These are phyloP conservation scores for Fallopia convolvulus DNA, from an alignment of 148 eudicot genomes.

Conservation along the genomic window DNA sequence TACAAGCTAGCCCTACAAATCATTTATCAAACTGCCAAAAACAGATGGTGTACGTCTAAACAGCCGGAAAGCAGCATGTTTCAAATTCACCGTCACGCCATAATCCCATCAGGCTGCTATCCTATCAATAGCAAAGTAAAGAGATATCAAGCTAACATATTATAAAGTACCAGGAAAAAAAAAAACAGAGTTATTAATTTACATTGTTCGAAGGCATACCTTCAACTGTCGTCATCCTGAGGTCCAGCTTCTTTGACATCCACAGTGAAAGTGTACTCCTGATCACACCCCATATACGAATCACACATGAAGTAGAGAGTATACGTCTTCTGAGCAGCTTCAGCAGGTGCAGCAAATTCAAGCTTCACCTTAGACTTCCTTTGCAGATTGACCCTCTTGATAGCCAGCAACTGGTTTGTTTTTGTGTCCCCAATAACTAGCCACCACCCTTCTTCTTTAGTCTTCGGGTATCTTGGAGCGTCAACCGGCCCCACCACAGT, in stretches of 20 bases:
- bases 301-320: slow-evolving; percentile 12
- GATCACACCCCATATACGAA: slow-evolving; percentile 8
- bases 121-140: not conserved
- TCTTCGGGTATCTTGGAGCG: slow-evolving; percentile 63
- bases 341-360: slow-evolving; percentile 25
- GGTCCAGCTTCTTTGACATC: not conserved
- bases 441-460: slow-evolving; percentile 92
- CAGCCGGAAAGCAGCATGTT: too few relatives aligned
- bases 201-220: not conserved
- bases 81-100: too few relatives aligned
- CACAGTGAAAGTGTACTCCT: slow-evolving; percentile 1
- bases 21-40: too few relatives aligned
- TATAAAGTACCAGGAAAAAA: not conserved
- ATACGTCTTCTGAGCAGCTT: not conserved
- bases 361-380: slow-evolving; percentile 68
- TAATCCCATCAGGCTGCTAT: too few relatives aligned
- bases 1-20: too few relatives aligned
- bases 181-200: not conserved
- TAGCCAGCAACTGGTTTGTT: slow-evolving; percentile 70
- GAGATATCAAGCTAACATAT: not conserved
- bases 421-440: slow-evolving; percentile 72
- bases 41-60: too few relatives aligned
- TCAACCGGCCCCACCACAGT: slow-evolving; percentile 65
- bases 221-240: slow-evolving; percentile 15
- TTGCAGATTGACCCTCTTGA: slow-evolving; percentile 68